Evolutionary conservation across 345 rosid species (phyloP), one percentile per base, ranked within the genome.

Genomic region (Microcos paniculata): DNA sequence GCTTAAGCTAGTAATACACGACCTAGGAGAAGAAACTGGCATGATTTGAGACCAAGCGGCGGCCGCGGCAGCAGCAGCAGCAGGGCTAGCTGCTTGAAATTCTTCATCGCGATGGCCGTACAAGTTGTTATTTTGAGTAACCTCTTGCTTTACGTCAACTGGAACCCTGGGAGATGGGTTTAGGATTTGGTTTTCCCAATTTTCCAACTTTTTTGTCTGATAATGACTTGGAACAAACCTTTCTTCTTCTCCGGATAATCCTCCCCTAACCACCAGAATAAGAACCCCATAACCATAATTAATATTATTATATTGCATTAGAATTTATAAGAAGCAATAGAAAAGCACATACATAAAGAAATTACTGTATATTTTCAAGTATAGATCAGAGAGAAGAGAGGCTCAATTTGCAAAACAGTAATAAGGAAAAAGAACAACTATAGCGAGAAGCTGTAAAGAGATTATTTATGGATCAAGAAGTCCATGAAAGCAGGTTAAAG

Each of bases 21-120:
- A 81, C 83, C 85, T 80, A 21, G 87, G 87, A 12, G 90, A 86
- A 59, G 87, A 83, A 63, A 80, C 81, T 26, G 86, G 69, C 30
- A 77, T 69, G 55, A 81, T 55, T 56, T 62, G 84, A 13, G 81
- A 52, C 84, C 84, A 81, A 77, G 69, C n/a, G n/a, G n/a, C n/a
- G n/a, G n/a, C n/a, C n/a, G n/a, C 38, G 14, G 73, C 62, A 65
- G 68, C 52, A 21, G 74, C 31, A 24, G 72, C 76, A 51, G 78
- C 46, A 23, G 76, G 49, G 15, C 62, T 55, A 12, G 71, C 30
- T 62, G 71, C 69, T 49, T 81, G 85, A 62, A 84, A 79, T 72
- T 85, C 83, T 57, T 77, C 80, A 30, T 57, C 81, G 48, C 70
- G 82, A 75, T 56, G 82, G 69, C 76, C 78, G 46, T 81, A 79